Conservation (phyloP, 495 filamentous ascomycete genomes). For the Polyplosphaeria fusca region DNA sequence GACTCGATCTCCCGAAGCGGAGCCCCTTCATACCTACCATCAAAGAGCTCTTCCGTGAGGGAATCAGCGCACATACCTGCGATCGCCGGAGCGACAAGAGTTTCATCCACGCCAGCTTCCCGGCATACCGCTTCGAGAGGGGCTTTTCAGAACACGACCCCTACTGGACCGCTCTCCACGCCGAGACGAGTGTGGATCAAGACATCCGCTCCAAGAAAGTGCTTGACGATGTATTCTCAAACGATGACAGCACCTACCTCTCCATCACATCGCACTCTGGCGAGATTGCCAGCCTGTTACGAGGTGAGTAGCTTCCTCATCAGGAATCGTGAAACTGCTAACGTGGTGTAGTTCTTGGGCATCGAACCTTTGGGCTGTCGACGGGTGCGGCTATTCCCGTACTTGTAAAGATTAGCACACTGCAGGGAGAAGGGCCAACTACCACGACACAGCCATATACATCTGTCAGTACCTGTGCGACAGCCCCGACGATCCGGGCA, state of each 20-base stretch:
- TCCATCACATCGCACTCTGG: constrained; percentile 65
- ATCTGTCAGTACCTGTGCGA: constrained; percentile 20
- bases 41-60: constrained; percentile 69
- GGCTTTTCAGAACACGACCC: constrained; percentile 51
- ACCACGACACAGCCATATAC: constrained; percentile 35
- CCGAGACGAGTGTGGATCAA: constrained; percentile 47
- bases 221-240: constrained; percentile 62
- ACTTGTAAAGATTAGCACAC: constrained; percentile 36
- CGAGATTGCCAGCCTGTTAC: constrained; percentile 57
- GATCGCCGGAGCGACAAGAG: constrained; percentile 61
- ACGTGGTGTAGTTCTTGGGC: constrained; percentile 30
- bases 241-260: constrained; percentile 49
- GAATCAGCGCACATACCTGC: constrained; percentile 73
- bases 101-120: constrained; percentile 58
- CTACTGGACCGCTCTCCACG: constrained; percentile 36
- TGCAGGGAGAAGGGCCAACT: constrained; percentile 31
- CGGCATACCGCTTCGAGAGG: constrained; percentile 58
- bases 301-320: constrained; percentile 41
- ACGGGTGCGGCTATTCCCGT: constrained; percentile 40
- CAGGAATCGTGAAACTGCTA: no score
- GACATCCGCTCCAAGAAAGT: constrained; percentile 52
- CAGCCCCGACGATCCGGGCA: constrained; percentile 17
- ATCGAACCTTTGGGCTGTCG: constrained; percentile 32
- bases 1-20: constrained; percentile 49
- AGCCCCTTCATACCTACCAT: constrained; percentile 59